Evolutionary conservation across 208 protist genomes (phyloP).

Genomic region (Acanthamoeba royreba): DNA sequence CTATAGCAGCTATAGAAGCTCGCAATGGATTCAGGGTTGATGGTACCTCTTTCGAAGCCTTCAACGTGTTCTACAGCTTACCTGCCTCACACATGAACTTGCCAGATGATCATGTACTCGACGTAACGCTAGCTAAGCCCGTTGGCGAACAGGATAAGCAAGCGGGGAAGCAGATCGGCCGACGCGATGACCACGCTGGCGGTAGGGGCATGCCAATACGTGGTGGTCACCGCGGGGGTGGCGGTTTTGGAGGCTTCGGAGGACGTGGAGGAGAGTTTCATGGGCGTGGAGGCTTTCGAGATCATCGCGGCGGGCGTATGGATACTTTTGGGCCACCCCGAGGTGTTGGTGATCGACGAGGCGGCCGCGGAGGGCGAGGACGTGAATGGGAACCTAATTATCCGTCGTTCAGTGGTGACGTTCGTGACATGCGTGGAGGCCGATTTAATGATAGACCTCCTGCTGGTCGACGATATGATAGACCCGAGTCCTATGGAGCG

Average conservation of each 20-base stretch:
- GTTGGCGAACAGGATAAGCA: background rate
- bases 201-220: background rate
- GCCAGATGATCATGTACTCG: background rate
- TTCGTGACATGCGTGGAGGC: too few species aligned
- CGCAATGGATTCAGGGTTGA: background rate
- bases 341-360: background rate
- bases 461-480: too few species aligned
- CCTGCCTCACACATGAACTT: too few species aligned
- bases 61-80: too few species aligned
- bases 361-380: background rate
- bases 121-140: background rate
- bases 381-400: background rate
- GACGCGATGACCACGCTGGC: background rate
- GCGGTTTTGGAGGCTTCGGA: background rate
- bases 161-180: background rate
- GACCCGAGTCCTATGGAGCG: too few species aligned
- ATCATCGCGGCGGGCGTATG: background rate
- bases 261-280: background rate
- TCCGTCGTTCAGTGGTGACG: too few species aligned
- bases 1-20: background rate
- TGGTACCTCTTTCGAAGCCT: too few species aligned
- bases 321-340: background rate
- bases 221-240: background rate
- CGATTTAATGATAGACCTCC: too few species aligned
- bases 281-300: background rate